Percentiles rank a stretch among this genome's conserved stretches.
phyloP scores from a whole-genome alignment of 331 rosid genomes.

The Malus hybrid region DNA sequence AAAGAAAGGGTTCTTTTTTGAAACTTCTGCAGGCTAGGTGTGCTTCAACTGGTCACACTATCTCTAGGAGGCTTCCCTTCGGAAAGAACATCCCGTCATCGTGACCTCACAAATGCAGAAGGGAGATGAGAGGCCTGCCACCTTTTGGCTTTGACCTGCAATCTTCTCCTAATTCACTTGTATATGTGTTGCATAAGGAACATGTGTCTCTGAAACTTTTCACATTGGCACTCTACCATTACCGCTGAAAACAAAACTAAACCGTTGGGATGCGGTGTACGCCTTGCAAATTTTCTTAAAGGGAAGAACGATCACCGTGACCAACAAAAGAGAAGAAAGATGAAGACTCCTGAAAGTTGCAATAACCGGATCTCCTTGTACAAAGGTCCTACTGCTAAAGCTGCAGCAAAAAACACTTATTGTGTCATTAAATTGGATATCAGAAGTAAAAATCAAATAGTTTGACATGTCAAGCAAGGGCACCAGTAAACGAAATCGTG shows the following conservation, averaged over 20 bases:
- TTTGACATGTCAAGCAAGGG: not conserved
- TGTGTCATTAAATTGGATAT: not conserved
- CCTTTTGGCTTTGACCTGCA: slow-evolving; percentile 63
- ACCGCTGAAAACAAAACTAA: slow-evolving; percentile 33
- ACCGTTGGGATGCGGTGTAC: not conserved
- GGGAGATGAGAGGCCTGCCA: slow-evolving; percentile 61
- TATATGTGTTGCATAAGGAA: slow-evolving; percentile 7
- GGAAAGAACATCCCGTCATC: slow-evolving; percentile 19
- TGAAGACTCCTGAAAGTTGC: slow-evolving; percentile 33
- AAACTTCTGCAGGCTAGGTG: too few relatives aligned
- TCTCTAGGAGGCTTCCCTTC: slow-evolving; percentile 35
- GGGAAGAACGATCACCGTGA: slow-evolving; percentile 5
- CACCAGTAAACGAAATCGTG: too few relatives aligned
- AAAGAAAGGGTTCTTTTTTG: too few relatives aligned
- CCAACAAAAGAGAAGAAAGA: slow-evolving; percentile 28
- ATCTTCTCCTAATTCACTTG: slow-evolving; percentile 25
- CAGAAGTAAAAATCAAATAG: not conserved
- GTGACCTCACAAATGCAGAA: slow-evolving; percentile 17
- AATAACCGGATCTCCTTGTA: slow-evolving; percentile 22
- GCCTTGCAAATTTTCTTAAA: not conserved
- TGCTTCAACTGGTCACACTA: not conserved
- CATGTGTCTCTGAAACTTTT: slow-evolving; percentile 8
- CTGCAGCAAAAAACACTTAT: slow-evolving; percentile 23
- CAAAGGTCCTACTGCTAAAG: slow-evolving; percentile 32
- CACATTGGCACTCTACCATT: slow-evolving; percentile 22